A percentile compares a stretch with the other conserved stretches of the same genome.
These are phyloP conservation scores for Citrus inodora DNA, from an alignment of 345 rosid genomes.

Conservation along the genomic window DNA sequence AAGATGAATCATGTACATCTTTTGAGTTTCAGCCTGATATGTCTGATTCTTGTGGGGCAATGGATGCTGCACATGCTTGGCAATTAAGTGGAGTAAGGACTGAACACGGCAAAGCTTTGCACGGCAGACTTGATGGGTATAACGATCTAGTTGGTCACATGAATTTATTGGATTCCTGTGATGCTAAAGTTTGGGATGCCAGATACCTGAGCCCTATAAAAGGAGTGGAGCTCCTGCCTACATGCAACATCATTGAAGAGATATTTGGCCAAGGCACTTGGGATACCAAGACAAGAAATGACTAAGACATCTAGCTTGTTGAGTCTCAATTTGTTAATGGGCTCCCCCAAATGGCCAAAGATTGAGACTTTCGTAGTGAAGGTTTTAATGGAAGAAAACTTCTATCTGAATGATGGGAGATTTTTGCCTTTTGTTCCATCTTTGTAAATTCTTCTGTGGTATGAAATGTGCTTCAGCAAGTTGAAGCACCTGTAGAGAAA, in stretches of 20 bases:
- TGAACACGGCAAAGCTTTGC: constrained; percentile 14
- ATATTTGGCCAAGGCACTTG: constrained; percentile 46
- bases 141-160: constrained; percentile 31
- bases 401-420: constrained; percentile 2
- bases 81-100: constrained; percentile 14
- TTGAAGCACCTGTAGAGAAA: neutral
- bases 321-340: neutral
- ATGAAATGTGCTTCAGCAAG: constrained; percentile 5
- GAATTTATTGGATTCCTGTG: constrained; percentile 40
- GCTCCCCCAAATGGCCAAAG: neutral
- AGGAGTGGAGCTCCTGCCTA: constrained; percentile 51
- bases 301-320: constrained; percentile 13
- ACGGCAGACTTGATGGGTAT: constrained; percentile 29
- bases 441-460: constrained; percentile 13
- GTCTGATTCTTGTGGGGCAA: constrained; percentile 14
- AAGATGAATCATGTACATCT: constrained; percentile 46
- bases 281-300: constrained; percentile 33
- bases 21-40: constrained; percentile 38
- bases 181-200: constrained; percentile 40
- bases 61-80: constrained; percentile 7
- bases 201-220: constrained; percentile 28
- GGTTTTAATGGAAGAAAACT: constrained; percentile 2
- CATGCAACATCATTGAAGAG: constrained; percentile 56
- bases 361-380: neutral
- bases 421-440: neutral